Percentiles rank a stretch among this genome's conserved stretches.
Evolutionary conservation across 1,284 basidiomycete genomes (phyloP).

Genomic region (Meira nashicola): DNA sequence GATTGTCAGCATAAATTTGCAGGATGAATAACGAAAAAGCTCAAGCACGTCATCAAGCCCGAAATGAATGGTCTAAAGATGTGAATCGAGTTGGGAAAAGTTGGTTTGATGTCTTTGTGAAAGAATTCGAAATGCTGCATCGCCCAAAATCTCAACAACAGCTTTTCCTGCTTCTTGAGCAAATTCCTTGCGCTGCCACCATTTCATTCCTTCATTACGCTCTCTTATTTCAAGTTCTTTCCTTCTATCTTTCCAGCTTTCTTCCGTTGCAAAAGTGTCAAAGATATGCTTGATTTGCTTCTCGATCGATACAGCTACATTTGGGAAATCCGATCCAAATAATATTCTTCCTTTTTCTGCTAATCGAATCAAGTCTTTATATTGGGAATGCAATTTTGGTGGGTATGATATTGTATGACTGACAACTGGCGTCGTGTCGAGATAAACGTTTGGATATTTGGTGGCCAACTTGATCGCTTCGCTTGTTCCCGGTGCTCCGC

Average conservation of each 20-base stretch:
- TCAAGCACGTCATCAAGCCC: too few species aligned
- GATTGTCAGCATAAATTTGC: too few species aligned
- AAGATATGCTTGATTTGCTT: slow-evolving; percentile 5
- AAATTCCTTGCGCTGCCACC: background rate
- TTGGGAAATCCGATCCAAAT: slow-evolving; percentile 12
- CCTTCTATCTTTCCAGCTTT: background rate
- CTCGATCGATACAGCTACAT: slow-evolving; percentile 1
- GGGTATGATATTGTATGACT: slow-evolving; percentile 5
- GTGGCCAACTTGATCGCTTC: slow-evolving; percentile 10
- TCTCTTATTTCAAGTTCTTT: background rate
- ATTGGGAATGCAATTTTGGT: background rate
- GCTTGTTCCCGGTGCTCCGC: slow-evolving; percentile 5
- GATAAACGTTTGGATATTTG: slow-evolving; percentile 10
- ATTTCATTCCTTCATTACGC: background rate
- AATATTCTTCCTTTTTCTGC: slow-evolving; percentile 6
- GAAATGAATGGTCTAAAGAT: too few species aligned
- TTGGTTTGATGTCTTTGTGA: background rate
- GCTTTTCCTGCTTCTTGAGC: slow-evolving; percentile 7
- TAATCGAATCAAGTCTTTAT: background rate
- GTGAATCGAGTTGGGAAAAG: too few species aligned
- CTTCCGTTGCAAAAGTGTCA: background rate
- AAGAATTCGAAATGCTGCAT: slow-evolving; percentile 3
- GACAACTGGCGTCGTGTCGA: slow-evolving; percentile 14
- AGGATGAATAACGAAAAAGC: too few species aligned
- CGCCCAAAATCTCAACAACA: slow-evolving; percentile 3